Evolutionary conservation across 179 eudicot genomes (phyloP).

Genomic region (Gypsophila paniculata): DNA sequence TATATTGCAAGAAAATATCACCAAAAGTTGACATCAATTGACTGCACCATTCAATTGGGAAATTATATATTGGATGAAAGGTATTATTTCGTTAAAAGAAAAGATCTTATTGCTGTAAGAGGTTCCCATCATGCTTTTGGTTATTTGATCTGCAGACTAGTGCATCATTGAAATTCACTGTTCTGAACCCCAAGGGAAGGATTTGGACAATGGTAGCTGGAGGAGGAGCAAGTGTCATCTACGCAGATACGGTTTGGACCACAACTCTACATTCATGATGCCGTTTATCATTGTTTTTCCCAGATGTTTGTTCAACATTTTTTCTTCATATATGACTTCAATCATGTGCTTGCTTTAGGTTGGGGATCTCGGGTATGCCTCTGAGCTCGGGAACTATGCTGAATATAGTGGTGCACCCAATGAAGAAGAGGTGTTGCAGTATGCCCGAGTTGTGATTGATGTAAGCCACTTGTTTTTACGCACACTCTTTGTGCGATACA

Average conservation of each 20-base stretch:
- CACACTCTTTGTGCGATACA: too few species aligned
- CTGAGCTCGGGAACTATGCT: slow-evolving; percentile 94
- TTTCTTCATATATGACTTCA: too few species aligned
- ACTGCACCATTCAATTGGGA: too few species aligned
- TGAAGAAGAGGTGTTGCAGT: slow-evolving; percentile 89
- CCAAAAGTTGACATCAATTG: too few species aligned
- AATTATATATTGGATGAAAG: too few species aligned
- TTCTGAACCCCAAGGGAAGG: slow-evolving; percentile 81
- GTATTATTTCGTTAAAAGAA: too few species aligned
- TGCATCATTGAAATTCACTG: slow-evolving; percentile 84
- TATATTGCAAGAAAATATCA: too few species aligned
- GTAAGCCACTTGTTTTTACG: too few species aligned
- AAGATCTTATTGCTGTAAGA: too few species aligned
- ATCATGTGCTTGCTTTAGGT: slow-evolving; percentile 12
- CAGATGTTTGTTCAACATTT: too few species aligned
- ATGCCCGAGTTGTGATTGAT: slow-evolving; percentile 63
- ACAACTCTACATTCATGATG: not conserved
- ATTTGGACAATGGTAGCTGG: slow-evolving; percentile 98
- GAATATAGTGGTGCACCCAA: slow-evolving; percentile 96
- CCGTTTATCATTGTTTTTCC: too few species aligned
- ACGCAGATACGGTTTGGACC: slow-evolving; percentile 69
- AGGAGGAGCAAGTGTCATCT: slow-evolving; percentile 93
- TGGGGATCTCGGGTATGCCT: slow-evolving; percentile 89
- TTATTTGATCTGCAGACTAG: slow-evolving; percentile 51
- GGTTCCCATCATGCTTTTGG: too few species aligned